A percentile compares a stretch with the other conserved stretches of the same genome.
Evolutionary conservation across 129 eudicot species (phyloP).

Genomic region (Chrysanthemum makinoi): DNA sequence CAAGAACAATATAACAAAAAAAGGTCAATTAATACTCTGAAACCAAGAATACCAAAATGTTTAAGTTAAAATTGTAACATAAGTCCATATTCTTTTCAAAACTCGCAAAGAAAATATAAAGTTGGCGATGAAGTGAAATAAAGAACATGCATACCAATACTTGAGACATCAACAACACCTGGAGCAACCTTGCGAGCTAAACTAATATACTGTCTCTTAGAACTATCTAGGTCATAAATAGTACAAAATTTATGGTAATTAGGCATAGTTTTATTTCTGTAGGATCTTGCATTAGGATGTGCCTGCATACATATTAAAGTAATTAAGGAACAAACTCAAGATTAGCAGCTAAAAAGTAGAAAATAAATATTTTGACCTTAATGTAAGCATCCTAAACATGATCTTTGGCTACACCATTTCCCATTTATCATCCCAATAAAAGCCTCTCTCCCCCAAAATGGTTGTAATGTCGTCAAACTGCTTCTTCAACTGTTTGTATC

Average conservation of each 20-base stretch:
- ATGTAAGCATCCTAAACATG: constrained; percentile 57
- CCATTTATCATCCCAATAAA: constrained; percentile 50
- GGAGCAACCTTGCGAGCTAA: constrained; percentile 17
- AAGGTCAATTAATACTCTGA: background rate
- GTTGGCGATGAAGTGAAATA: background rate
- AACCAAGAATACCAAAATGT: background rate
- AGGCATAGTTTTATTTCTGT: constrained; percentile 53
- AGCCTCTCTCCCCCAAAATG: constrained; percentile 41
- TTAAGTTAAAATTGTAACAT: background rate
- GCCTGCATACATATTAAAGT: constrained; percentile 33
- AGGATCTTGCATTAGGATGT: constrained; percentile 55
- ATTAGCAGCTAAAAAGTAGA: background rate
- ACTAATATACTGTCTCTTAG: constrained; percentile 35
- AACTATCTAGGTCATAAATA: constrained; percentile 38
- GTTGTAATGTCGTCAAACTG: constrained; percentile 47
- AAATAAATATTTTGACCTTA: constrained; percentile 29
- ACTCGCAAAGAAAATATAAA: background rate
- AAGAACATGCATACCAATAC: constrained; percentile 24
- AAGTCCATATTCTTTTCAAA: background rate
- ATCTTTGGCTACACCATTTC: constrained; percentile 59
- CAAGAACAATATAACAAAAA: background rate
- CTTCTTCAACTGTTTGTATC: constrained; percentile 58
- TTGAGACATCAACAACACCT: constrained; percentile 16
- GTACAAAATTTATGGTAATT: constrained; percentile 43
- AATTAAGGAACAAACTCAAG: constrained; percentile 13